Evolutionary conservation across 2,329 filamentous ascomycete species (phyloP).

Genomic region (Colletotrichum horii): DNA sequence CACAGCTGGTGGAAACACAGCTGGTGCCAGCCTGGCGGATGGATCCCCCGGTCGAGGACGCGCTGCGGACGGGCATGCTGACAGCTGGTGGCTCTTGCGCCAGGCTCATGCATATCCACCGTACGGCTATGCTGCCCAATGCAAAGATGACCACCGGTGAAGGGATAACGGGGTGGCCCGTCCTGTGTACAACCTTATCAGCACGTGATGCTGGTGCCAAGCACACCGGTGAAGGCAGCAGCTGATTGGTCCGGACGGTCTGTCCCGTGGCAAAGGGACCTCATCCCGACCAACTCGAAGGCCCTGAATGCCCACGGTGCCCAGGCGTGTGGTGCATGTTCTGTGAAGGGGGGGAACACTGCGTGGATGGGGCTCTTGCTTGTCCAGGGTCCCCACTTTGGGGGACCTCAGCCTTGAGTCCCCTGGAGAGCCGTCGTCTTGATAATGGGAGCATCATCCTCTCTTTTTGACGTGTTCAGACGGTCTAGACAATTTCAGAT

Average conservation of each 20-base stretch:
- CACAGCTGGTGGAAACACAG: not conserved
- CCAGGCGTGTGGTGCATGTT: not conserved
- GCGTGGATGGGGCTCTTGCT: not conserved
- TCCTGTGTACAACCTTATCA: not conserved
- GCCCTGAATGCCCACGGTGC: not conserved
- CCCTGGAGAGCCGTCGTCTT: not conserved
- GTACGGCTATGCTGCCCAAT: not conserved
- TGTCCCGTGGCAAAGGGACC: slow-evolving; percentile 6
- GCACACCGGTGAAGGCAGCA: too few relatives aligned
- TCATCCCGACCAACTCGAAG: slow-evolving; percentile 10
- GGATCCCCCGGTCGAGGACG: not conserved
- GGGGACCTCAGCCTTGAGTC: not conserved
- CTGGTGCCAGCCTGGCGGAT: not conserved
- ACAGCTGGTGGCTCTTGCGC: not conserved
- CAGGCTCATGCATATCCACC: not conserved
- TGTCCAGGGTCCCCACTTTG: not conserved
- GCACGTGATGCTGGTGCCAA: not conserved
- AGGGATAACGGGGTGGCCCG: not conserved
- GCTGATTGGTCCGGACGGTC: slow-evolving; percentile 18
- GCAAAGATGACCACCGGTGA: not conserved
- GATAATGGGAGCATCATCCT: not conserved
- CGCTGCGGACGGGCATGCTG: not conserved
- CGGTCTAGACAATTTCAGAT: not conserved
- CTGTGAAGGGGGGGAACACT: not conserved
- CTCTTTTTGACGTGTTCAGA: not conserved